Evolutionary conservation across 2,329 filamentous ascomycete species (phyloP).

Genomic region (Clonostachys rhizophaga): DNA sequence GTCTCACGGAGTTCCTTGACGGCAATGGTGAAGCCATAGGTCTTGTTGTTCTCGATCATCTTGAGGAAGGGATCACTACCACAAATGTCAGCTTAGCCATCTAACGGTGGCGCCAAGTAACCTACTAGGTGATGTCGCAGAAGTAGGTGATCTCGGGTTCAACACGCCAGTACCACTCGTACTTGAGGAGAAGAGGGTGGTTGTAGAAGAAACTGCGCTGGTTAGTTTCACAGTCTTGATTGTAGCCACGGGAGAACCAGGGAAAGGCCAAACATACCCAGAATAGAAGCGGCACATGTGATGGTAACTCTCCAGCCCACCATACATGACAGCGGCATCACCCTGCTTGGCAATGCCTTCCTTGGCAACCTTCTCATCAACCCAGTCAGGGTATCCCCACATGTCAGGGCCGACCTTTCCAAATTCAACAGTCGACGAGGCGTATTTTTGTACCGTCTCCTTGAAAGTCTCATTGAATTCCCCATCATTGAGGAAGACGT

Average conservation of each 20-base stretch:
- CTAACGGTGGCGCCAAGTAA: neutral
- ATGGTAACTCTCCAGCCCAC: slow-evolving; percentile 97
- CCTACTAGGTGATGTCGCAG: slow-evolving; percentile 96
- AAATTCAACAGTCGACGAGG: slow-evolving; percentile 84
- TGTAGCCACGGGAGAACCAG: neutral
- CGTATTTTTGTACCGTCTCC: slow-evolving; percentile 82
- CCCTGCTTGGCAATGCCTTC: slow-evolving; percentile 97
- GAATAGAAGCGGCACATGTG: slow-evolving; percentile 99
- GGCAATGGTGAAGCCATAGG: slow-evolving; percentile 97
- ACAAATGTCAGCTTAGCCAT: neutral
- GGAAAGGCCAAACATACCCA: slow-evolving; percentile 53
- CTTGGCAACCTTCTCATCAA: slow-evolving; percentile 86
- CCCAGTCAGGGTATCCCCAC: slow-evolving; percentile 98
- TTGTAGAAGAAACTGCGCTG: slow-evolving; percentile 82
- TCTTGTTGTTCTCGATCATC: slow-evolving; percentile 94
- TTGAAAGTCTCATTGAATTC: slow-evolving; percentile 96
- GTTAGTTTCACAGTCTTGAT: slow-evolving; percentile 11
- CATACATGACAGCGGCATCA: slow-evolving; percentile 98
- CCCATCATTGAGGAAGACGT: slow-evolving; percentile 96
- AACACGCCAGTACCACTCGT: slow-evolving; percentile 99
- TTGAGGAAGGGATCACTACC: slow-evolving; percentile 85
- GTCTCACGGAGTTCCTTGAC: slow-evolving; percentile 98
- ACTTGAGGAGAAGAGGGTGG: slow-evolving; percentile 89
- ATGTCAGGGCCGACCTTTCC: slow-evolving; percentile 85
- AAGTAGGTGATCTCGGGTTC: slow-evolving; percentile 99